Percentiles rank a stretch among this genome's conserved stretches.
These are phyloP conservation scores for Talinum fruticosum DNA, from an alignment of 148 eudicot genomes.

Conservation along the genomic window DNA sequence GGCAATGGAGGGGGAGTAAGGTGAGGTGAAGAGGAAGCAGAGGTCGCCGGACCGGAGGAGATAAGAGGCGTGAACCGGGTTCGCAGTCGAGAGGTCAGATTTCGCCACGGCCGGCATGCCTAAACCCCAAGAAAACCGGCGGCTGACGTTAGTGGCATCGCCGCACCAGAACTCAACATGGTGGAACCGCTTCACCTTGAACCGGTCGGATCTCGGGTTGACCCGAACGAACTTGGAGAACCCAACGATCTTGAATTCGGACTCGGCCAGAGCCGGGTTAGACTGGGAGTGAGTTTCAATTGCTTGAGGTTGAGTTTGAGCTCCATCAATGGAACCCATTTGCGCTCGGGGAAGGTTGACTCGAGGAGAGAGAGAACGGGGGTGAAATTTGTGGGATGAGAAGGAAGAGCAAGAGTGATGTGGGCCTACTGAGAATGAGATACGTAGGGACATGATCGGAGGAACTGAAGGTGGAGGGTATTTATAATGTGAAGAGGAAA, in stretches of 20 bases:
- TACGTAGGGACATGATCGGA: too few relatives aligned
- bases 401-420: background rate
- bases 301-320: background rate
- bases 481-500: too few relatives aligned
- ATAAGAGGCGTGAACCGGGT: conserved; percentile 65
- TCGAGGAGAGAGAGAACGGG: background rate
- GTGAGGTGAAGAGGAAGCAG: conserved; percentile 69
- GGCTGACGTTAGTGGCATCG: conserved; percentile 73
- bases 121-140: conserved; percentile 82
- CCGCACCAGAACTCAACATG: conserved; percentile 78
- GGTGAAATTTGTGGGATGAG: background rate
- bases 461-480: too few relatives aligned
- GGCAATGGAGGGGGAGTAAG: conserved; percentile 63
- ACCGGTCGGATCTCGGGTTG: conserved; percentile 68
- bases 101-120: conserved; percentile 77
- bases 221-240: conserved; percentile 49
- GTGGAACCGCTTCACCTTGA: conserved; percentile 63
- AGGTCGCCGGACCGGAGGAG: conserved; percentile 64
- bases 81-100: conserved; percentile 94
- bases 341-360: background rate
- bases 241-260: conserved; percentile 51
- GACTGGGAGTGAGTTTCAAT: background rate
- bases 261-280: background rate
- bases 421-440: background rate
- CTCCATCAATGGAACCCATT: background rate